A percentile compares a stretch with the other conserved stretches of the same genome.
Evolutionary conservation across 2,329 filamentous ascomycete species (phyloP).

Genomic region (Penicillium sp.): DNA sequence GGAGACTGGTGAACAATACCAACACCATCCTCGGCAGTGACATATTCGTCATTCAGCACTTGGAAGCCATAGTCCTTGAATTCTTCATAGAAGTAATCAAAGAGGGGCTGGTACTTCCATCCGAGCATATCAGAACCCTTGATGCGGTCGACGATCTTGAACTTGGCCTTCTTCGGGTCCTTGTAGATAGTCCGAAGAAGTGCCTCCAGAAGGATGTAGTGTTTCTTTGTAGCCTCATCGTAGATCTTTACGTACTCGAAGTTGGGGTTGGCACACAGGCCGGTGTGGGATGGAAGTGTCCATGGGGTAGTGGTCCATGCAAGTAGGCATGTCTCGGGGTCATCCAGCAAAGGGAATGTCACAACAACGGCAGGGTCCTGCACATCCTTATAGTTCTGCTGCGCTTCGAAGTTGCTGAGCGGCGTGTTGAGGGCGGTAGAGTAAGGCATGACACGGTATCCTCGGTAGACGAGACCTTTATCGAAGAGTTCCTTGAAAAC

Average conservation of each 20-base stretch:
- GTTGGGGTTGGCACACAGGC: slow-evolving; percentile 66
- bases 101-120: slow-evolving; percentile 81
- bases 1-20: slow-evolving; percentile 91
- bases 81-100: slow-evolving; percentile 79
- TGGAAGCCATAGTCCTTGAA: slow-evolving; percentile 79
- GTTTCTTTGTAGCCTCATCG: slow-evolving; percentile 71
- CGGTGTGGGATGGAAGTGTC: slow-evolving; percentile 75
- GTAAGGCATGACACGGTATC: slow-evolving; percentile 88
- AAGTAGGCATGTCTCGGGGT: slow-evolving; percentile 65
- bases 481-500: slow-evolving; percentile 88
- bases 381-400: slow-evolving; percentile 89
- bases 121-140: slow-evolving; percentile 77
- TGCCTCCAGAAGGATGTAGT: slow-evolving; percentile 76
- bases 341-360: slow-evolving; percentile 71
- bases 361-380: slow-evolving; percentile 85
- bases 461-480: slow-evolving; percentile 80
- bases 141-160: slow-evolving; percentile 68
- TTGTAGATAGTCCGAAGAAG: slow-evolving; percentile 79
- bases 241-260: slow-evolving; percentile 81
- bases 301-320: slow-evolving; percentile 87
- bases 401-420: slow-evolving; percentile 85
- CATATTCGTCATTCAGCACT: slow-evolving; percentile 74
- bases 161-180: slow-evolving; percentile 90
- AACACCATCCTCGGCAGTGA: slow-evolving; percentile 80
- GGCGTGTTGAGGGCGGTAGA: slow-evolving; percentile 83